Percentiles rank a stretch among this genome's conserved stretches.
These are phyloP conservation scores for Triglochin maritima DNA, from an alignment of 106 monocot species.

Conservation along the genomic window DNA sequence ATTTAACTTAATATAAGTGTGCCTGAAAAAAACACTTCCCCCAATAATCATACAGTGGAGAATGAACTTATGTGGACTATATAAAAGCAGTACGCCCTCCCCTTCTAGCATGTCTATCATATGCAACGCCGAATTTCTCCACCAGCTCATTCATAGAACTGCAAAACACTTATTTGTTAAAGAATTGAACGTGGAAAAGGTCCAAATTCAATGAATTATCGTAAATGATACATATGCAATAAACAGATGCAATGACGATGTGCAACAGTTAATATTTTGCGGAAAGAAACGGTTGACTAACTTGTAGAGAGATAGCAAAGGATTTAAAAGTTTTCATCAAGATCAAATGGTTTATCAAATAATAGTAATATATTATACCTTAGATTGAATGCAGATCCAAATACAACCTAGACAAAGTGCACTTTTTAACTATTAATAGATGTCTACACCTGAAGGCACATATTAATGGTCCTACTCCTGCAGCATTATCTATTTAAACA, in stretches of 20 bases:
- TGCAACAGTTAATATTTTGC: not conserved
- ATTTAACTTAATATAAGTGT: too few species aligned
- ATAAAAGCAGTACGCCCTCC: slow-evolving; percentile 74
- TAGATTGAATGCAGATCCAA: too few species aligned
- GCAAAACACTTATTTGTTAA: slow-evolving; percentile 8
- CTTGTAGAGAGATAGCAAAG: not conserved
- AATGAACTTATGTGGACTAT: slow-evolving; percentile 5
- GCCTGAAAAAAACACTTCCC: too few species aligned
- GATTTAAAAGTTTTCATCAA: not conserved
- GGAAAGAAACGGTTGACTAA: not conserved
- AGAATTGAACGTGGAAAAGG: not conserved
- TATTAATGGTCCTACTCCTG: too few species aligned
- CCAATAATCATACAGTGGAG: too few species aligned
- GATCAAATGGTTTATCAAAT: too few species aligned
- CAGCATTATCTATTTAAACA: too few species aligned
- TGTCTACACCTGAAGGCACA: too few species aligned
- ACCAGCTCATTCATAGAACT: slow-evolving; percentile 92
- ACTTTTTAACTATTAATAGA: too few species aligned
- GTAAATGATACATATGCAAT: not conserved
- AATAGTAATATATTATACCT: too few species aligned
- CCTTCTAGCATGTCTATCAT: slow-evolving; percentile 68
- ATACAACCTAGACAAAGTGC: too few species aligned
- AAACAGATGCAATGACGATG: not conserved
- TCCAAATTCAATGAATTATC: not conserved
- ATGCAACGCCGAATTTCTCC: slow-evolving; percentile 76